Percentiles rank a stretch among this genome's conserved stretches.
phyloP scores from a whole-genome alignment of 331 rosid genomes.

The Spiraea crenata region DNA sequence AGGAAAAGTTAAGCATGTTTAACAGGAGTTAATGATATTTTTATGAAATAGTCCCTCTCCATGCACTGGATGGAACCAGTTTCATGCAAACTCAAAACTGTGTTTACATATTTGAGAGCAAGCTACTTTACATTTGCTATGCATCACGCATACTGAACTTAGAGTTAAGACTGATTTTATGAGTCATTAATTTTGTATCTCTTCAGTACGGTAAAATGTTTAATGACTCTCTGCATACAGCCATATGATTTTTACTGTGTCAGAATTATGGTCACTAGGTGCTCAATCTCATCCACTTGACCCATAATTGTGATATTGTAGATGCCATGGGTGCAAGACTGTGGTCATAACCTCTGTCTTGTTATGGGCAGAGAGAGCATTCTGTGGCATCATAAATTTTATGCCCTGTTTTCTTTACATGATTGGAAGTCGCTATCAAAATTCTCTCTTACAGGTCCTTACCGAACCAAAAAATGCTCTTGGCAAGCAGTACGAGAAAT shows the following conservation, averaged over 20 bases:
- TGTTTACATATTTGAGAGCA: not conserved
- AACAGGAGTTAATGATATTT: too few species aligned
- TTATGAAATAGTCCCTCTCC: too few species aligned
- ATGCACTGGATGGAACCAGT: too few species aligned
- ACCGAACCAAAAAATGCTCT: slow-evolving; percentile 93
- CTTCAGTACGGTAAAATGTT: not conserved
- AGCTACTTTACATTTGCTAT: not conserved
- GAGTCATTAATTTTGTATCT: not conserved
- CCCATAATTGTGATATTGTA: not conserved
- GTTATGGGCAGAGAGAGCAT: not conserved
- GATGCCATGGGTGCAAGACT: not conserved
- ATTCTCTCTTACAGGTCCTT: slow-evolving; percentile 61
- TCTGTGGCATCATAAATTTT: too few species aligned
- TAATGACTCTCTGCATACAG: not conserved
- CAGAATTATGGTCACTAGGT: too few species aligned
- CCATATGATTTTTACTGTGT: not conserved
- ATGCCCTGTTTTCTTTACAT: slow-evolving; percentile 9
- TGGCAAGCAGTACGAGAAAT: slow-evolving; percentile 91
- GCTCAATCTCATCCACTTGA: not conserved
- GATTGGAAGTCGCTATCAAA: not conserved
- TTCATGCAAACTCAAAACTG: not conserved
- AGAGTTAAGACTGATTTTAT: not conserved
- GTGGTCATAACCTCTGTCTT: not conserved
- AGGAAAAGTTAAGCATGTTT: not conserved
- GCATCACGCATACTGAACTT: too few species aligned